phyloP scores from a whole-genome alignment of 345 rosid species.

The Citrus maxima region DNA sequence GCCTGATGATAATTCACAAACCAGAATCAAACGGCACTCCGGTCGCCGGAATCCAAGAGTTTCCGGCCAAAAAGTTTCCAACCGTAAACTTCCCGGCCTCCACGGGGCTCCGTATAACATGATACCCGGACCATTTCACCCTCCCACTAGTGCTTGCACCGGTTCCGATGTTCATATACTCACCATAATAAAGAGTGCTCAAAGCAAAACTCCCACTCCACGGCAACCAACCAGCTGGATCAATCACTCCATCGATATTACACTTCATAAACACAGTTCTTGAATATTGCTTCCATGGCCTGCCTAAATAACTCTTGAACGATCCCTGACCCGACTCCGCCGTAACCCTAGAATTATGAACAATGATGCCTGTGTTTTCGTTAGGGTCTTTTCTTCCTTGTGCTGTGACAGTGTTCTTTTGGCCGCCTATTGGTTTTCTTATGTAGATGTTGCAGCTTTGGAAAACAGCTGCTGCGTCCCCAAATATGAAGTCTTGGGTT shows the following conservation, averaged over 20 bases:
- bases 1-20: conserved; percentile 25
- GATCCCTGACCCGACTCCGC: conserved; percentile 49
- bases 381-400: conserved; percentile 64
- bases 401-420: conserved; percentile 67
- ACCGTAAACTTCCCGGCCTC: conserved; percentile 75
- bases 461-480: conserved; percentile 56
- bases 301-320: conserved; percentile 51
- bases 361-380: conserved; percentile 75
- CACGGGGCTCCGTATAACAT: conserved; percentile 24
- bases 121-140: conserved; percentile 76
- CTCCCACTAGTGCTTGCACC: conserved; percentile 62
- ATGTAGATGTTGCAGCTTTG: conserved; percentile 70
- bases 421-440: conserved; percentile 46
- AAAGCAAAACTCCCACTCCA: conserved; percentile 76
- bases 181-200: conserved; percentile 73
- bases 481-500: conserved; percentile 77
- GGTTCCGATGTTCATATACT: conserved; percentile 65
- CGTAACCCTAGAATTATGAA: conserved; percentile 59
- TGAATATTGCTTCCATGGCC: conserved; percentile 87
- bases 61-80: conserved; percentile 58
- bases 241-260: conserved; percentile 43
- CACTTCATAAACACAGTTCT: conserved; percentile 72
- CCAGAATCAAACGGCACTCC: conserved; percentile 69
- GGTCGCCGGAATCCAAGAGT: conserved; percentile 66
- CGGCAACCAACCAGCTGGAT: conserved; percentile 67